A percentile compares a stretch with the other conserved stretches of the same genome.
phyloP scores from a whole-genome alignment of 305 asterid species.

The Caryopteris hybrid region DNA sequence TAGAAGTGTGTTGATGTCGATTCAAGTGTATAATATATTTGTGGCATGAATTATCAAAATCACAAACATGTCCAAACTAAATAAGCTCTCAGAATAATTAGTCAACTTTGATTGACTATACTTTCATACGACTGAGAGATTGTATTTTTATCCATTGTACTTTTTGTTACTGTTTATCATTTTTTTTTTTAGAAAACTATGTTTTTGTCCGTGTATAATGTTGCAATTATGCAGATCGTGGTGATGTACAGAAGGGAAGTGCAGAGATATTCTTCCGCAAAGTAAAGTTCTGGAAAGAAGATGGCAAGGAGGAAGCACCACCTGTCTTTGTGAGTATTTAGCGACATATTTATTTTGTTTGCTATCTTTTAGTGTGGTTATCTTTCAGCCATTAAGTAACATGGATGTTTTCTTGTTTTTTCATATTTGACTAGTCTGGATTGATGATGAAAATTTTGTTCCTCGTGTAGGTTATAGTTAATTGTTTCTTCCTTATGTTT shows the following conservation, averaged over 20 bases:
- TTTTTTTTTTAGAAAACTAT: neutral
- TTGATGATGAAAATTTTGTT: neutral
- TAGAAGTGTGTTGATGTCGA: conserved; percentile 2
- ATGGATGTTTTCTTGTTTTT: neutral
- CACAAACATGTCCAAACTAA: no score
- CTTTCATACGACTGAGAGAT: neutral
- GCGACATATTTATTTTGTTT: conserved; percentile 1
- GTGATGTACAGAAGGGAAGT: conserved; percentile 96
- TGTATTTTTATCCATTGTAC: neutral
- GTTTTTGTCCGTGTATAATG: conserved; percentile 13
- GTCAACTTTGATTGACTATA: conserved; percentile 9
- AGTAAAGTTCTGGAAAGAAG: conserved; percentile 98
- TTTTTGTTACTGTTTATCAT: neutral
- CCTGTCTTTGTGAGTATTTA: conserved; percentile 94
- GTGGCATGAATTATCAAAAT: no score
- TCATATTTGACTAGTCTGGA: neutral
- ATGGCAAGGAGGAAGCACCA: conserved; percentile 97
- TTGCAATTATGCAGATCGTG: conserved; percentile 59
- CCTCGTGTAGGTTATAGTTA: neutral
- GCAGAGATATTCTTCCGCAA: conserved; percentile 97
- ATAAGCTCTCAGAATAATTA: neutral
- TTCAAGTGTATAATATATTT: no score
- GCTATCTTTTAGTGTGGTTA: neutral
- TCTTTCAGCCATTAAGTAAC: neutral
- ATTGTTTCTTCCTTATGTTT: neutral